Evolutionary conservation across 1,139 yeast species (phyloP).

Genomic region (Debaryomycetaceae sp.): DNA sequence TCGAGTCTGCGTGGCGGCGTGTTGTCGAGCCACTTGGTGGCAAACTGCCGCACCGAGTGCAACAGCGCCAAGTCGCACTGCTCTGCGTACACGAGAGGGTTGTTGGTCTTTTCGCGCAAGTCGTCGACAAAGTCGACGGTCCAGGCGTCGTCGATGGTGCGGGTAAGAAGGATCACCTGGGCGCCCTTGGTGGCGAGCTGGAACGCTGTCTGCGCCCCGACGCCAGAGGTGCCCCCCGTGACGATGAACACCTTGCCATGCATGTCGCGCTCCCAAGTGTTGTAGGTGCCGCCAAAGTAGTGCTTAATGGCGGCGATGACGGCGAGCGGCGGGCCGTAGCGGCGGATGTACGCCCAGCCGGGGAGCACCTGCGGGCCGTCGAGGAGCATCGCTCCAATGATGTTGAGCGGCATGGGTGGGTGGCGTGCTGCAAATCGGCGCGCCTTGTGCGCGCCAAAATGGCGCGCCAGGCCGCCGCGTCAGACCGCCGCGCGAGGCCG

Average conservation of each 20-base stretch:
- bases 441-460: too few species aligned
- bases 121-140: conserved; percentile 74
- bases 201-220: conserved; percentile 72
- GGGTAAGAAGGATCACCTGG: conserved; percentile 70
- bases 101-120: conserved; percentile 63
- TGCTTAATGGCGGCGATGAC: conserved; percentile 49
- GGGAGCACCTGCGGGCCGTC: conserved; percentile 77
- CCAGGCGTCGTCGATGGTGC: conserved; percentile 70
- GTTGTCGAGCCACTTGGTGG: conserved; percentile 91
- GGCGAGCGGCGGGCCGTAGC: conserved; percentile 38
- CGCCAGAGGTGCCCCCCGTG: conserved; percentile 86
- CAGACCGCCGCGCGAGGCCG: too few species aligned
- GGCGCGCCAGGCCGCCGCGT: too few species aligned
- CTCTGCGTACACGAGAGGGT: conserved; percentile 80
- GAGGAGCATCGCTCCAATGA: conserved; percentile 56
- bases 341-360: conserved; percentile 56
- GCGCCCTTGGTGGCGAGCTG: conserved; percentile 83
- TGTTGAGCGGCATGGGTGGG: conserved; percentile 90
- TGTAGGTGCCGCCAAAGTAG: conserved; percentile 71
- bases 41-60: conserved; percentile 80
- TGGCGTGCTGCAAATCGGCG: too few species aligned
- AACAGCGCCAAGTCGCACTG: conserved; percentile 76
- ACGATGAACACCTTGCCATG: conserved; percentile 82
- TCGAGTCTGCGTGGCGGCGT: conserved; percentile 87
- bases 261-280: conserved; percentile 88